Conservation (phyloP, 805 yeast genomes). For the Starmerella geochares region DNA sequence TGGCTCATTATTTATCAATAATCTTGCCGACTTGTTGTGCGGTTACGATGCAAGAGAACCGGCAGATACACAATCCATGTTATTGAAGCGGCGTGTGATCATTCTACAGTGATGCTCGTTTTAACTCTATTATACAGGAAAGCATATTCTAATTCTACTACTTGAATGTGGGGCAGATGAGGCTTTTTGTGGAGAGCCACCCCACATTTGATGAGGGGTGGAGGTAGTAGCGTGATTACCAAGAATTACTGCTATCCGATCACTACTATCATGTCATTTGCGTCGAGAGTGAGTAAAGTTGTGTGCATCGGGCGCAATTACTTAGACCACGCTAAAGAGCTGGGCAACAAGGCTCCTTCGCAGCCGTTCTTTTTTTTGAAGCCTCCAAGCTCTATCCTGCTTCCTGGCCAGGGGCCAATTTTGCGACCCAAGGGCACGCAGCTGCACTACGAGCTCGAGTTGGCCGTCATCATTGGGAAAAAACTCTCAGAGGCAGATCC, state of each 20-base stretch:
- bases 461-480: constrained; percentile 66
- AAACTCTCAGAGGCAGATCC: constrained; percentile 53
- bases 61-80: too few relatives aligned
- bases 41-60: too few relatives aligned
- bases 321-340: constrained; percentile 89
- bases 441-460: constrained; percentile 88
- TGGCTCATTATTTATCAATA: background rate
- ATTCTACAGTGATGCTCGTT: background rate
- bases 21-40: background rate
- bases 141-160: background rate
- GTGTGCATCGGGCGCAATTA: constrained; percentile 95
- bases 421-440: constrained; percentile 68
- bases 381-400: constrained; percentile 69
- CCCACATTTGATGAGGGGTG: too few relatives aligned
- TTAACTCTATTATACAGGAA: background rate
- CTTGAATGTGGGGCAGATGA: too few relatives aligned
- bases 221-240: constrained; percentile 5
- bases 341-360: constrained; percentile 68
- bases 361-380: constrained; percentile 90
- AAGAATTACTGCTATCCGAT: too few relatives aligned
- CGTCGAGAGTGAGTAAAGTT: constrained; percentile 43
- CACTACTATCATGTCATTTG: constrained; percentile 18
- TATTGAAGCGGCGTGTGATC: background rate
- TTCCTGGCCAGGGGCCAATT: constrained; percentile 62
- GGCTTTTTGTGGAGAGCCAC: too few relatives aligned